Conservation (phyloP, 2,329 filamentous ascomycete genomes). For the Botrytis cinerea region DNA sequence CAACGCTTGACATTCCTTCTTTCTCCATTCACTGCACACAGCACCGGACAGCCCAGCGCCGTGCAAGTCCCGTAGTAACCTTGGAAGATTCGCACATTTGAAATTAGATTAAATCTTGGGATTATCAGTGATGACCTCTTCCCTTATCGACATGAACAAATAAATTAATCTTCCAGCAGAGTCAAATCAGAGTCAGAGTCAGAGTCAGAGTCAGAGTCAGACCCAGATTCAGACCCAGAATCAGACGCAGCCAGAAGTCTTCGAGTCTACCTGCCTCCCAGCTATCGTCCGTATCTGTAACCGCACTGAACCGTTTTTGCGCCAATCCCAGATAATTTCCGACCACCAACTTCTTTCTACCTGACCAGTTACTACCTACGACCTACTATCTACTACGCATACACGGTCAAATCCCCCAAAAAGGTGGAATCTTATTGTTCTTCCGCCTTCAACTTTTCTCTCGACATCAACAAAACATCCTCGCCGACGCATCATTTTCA, state of each 20-base stretch:
- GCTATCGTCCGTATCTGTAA: neutral
- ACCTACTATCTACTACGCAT: neutral
- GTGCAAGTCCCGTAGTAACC: neutral
- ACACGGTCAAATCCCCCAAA: neutral
- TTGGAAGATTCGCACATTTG: neutral
- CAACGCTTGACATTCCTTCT: neutral
- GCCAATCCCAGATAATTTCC: slow-evolving; percentile 17
- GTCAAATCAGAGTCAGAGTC: neutral
- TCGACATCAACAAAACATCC: neutral
- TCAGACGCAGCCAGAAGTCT: neutral
- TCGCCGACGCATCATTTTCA: neutral
- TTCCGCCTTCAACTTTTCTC: neutral
- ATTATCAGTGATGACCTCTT: neutral
- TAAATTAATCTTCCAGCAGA: neutral
- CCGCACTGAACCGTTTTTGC: slow-evolving; percentile 15
- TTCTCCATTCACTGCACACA: neutral
- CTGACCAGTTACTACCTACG: neutral
- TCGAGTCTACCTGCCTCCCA: neutral
- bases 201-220: neutral
- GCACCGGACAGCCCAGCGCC: no score
- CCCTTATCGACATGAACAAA: neutral
- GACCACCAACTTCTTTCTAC: slow-evolving; percentile 13
- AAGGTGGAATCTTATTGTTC: neutral
- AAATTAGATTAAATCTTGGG: neutral
- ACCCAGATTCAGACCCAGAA: neutral